Percentiles rank a stretch among this genome's conserved stretches.
These are phyloP conservation scores for Turritis glabra DNA, from an alignment of 345 rosid genomes.

Conservation along the genomic window DNA sequence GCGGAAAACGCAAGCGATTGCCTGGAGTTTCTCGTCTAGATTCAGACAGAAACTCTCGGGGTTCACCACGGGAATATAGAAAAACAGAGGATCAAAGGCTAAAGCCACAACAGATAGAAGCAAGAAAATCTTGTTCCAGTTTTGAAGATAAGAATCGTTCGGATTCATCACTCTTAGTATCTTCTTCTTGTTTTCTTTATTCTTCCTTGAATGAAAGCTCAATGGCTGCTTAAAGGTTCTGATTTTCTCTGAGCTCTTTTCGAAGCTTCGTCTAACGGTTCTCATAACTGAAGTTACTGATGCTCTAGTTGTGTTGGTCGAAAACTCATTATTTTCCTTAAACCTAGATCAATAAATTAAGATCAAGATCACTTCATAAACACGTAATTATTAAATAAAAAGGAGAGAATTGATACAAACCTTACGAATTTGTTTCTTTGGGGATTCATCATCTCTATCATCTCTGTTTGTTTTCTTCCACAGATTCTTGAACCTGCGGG, in stretches of 20 bases:
- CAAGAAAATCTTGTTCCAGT: constrained; percentile 42
- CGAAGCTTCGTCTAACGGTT: constrained; percentile 41
- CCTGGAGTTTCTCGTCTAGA: constrained; percentile 32
- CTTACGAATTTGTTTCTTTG: constrained; percentile 30
- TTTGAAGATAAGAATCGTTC: constrained; percentile 39
- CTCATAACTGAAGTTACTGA: constrained; percentile 40
- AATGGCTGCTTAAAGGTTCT: constrained; percentile 47
- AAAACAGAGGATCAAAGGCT: constrained; percentile 46
- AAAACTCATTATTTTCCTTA: constrained; percentile 29
- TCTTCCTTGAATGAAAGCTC: not conserved
- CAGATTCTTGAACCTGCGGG: constrained; percentile 17
- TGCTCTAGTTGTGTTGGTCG: constrained; percentile 27
- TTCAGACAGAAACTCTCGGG: constrained; percentile 18
- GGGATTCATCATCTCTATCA: constrained; percentile 21
- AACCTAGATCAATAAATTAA: constrained; percentile 44
- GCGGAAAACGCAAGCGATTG: constrained; percentile 38
- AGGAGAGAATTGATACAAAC: constrained; percentile 25
- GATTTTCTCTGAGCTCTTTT: constrained; percentile 51
- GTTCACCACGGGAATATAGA: constrained; percentile 41
- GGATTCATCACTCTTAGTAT: constrained; percentile 44
- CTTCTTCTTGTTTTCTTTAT: constrained; percentile 19
- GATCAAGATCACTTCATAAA: constrained; percentile 9
- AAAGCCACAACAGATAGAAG: constrained; percentile 37
- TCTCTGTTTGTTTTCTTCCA: constrained; percentile 9
- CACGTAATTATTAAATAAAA: not conserved